Evolutionary conservation across 805 yeast genomes (phyloP).

Genomic region (Yarrowia sp.): DNA sequence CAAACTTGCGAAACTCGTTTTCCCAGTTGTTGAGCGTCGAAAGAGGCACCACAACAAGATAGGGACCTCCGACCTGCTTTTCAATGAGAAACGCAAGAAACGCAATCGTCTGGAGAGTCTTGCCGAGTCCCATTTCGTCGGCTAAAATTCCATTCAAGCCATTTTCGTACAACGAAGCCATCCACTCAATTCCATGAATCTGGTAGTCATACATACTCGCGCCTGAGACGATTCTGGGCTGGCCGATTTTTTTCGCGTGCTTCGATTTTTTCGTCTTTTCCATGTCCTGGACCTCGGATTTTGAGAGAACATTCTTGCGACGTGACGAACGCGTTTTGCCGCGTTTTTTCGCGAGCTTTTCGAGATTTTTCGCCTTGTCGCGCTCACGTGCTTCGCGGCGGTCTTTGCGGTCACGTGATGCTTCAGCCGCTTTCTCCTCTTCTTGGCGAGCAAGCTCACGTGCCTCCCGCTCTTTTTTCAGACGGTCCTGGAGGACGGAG

Average conservation of each 20-base stretch:
- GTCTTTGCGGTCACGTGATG: slow-evolving; percentile 29
- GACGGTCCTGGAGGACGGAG: slow-evolving; percentile 76
- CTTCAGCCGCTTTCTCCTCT: slow-evolving; percentile 23
- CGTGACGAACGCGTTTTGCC: not conserved
- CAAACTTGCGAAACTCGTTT: slow-evolving; percentile 65
- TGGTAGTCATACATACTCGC: slow-evolving; percentile 79
- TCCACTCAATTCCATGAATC: slow-evolving; percentile 87
- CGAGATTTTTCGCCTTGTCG: slow-evolving; percentile 1
- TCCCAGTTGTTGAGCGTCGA: slow-evolving; percentile 88
- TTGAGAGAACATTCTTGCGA: not conserved
- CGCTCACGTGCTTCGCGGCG: slow-evolving; percentile 25
- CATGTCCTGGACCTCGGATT: not conserved
- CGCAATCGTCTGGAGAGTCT: slow-evolving; percentile 85
- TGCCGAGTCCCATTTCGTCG: slow-evolving; percentile 97
- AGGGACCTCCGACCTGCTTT: slow-evolving; percentile 83
- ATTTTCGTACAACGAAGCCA: slow-evolving; percentile 81
- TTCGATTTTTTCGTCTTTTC: not conserved
- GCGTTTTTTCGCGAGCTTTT: not conserved
- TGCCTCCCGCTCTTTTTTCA: slow-evolving; percentile 37
- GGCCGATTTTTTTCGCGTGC: slow-evolving; percentile 37
- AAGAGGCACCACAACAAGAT: slow-evolving; percentile 90
- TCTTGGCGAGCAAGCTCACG: slow-evolving; percentile 34
- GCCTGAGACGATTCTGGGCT: slow-evolving; percentile 55
- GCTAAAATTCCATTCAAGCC: slow-evolving; percentile 94
- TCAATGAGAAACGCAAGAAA: slow-evolving; percentile 80